Evolutionary conservation across 768 basidiomycete genomes (phyloP).

Genomic region (Pleurotus cornucopiae): DNA sequence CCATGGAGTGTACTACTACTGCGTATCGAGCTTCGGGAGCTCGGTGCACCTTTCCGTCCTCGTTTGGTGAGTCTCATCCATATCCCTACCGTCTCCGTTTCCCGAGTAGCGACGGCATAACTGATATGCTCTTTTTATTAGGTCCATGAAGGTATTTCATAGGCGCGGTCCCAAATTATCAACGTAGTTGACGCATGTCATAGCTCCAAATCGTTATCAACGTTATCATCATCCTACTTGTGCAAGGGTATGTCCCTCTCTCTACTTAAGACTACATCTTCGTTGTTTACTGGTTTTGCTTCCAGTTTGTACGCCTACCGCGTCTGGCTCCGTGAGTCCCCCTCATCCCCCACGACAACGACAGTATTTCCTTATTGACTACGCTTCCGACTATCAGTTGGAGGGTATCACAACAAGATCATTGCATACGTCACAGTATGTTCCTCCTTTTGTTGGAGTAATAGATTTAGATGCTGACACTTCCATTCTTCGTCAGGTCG

Average conservation of each 20-base stretch:
- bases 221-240: background rate
- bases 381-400: background rate
- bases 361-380: background rate
- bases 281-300: background rate
- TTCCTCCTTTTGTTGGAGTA: background rate
- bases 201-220: background rate
- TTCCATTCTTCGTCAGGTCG: background rate
- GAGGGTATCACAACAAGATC: background rate
- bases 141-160: background rate
- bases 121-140: too few species aligned
- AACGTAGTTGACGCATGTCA: too few species aligned
- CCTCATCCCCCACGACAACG: background rate
- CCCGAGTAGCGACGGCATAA: too few species aligned
- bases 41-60: background rate
- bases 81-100: too few species aligned
- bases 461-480: background rate
- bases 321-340: constrained; percentile 3
- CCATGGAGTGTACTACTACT: background rate
- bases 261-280: background rate
- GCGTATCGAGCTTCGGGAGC: background rate
- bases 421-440: background rate
- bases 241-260: background rate
- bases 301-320: background rate
- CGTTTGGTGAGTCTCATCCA: background rate
- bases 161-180: too few species aligned